Percentiles rank a stretch among this genome's conserved stretches.
These are phyloP conservation scores for Salix purpurea DNA, from an alignment of 345 rosid genomes.

Conservation along the genomic window DNA sequence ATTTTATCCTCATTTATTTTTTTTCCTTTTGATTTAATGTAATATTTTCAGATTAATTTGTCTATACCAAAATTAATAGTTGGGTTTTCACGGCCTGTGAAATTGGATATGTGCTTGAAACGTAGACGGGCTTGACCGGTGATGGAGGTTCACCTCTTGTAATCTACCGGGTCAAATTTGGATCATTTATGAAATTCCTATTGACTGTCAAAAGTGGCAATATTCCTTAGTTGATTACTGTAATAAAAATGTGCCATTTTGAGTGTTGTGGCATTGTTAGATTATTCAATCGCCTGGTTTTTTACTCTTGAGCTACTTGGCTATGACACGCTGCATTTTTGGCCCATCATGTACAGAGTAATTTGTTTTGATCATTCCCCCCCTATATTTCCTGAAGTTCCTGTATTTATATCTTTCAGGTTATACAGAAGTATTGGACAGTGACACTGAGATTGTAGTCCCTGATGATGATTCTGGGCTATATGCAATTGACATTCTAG, in stretches of 20 bases:
- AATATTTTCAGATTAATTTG: no score
- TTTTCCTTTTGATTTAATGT: no score
- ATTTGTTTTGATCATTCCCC: background rate
- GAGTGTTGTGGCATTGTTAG: background rate
- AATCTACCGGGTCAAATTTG: no score
- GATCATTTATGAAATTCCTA: background rate
- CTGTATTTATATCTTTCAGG: slow-evolving; percentile 38
- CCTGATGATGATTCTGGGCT: slow-evolving; percentile 91
- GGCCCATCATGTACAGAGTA: background rate
- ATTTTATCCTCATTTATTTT: no score
- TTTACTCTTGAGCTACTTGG: background rate
- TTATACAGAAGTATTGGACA: slow-evolving; percentile 66
- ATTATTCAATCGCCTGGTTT: background rate
- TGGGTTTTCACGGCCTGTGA: no score
- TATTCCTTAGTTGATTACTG: no score
- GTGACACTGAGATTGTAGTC: slow-evolving; percentile 54
- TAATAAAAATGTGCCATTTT: background rate
- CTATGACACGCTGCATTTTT: background rate
- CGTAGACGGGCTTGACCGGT: no score
- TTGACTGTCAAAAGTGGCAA: background rate
- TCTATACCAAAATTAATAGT: no score
- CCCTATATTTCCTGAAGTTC: background rate
- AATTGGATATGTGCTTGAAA: no score
- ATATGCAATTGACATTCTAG: slow-evolving; percentile 73
- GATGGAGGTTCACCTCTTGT: no score